Conservation (phyloP, 78 protist species). For the Chrysochromulina parva region DNA sequence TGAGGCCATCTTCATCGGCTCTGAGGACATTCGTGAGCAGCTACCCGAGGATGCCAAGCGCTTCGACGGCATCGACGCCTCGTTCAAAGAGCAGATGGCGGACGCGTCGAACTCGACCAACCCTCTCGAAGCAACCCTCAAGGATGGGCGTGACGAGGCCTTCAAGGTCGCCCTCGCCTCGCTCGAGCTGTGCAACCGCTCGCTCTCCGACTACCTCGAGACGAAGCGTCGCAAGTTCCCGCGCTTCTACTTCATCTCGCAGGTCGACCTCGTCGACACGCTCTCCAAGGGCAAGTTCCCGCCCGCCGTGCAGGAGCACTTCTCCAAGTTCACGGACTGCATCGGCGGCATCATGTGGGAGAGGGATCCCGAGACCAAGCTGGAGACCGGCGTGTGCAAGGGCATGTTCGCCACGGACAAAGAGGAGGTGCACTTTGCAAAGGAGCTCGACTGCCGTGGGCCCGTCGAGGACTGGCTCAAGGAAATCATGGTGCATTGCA, state of each 20-base stretch:
- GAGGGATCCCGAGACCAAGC: not conserved
- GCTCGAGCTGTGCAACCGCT: constrained; percentile 75
- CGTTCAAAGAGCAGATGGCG: constrained; percentile 61
- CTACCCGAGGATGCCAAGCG: constrained; percentile 84
- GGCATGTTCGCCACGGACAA: constrained; percentile 68
- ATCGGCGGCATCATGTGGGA: constrained; percentile 5
- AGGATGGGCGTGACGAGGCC: constrained; percentile 17
- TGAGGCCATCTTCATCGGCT: constrained; percentile 78
- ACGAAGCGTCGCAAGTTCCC: constrained; percentile 82
- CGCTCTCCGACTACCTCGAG: constrained; percentile 82
- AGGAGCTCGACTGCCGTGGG: constrained; percentile 56
- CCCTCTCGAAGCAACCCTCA: constrained; percentile 54
- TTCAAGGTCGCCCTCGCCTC: not conserved
- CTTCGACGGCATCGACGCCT: constrained; percentile 72
- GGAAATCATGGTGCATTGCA: constrained; percentile 10
- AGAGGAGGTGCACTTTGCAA: constrained; percentile 60
- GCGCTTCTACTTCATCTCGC: constrained; percentile 86
- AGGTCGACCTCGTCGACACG: constrained; percentile 81
- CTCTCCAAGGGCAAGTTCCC: constrained; percentile 82
- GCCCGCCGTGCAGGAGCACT: constrained; percentile 63
- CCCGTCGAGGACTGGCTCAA: constrained; percentile 77
- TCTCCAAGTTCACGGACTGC: constrained; percentile 70
- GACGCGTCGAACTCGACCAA: constrained; percentile 30
- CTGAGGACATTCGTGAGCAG: constrained; percentile 85
- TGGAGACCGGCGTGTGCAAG: constrained; percentile 22